These are phyloP conservation scores for Debaryomycetaceae sp. DNA, from an alignment of 1,139 yeast genomes.

Conservation along the genomic window DNA sequence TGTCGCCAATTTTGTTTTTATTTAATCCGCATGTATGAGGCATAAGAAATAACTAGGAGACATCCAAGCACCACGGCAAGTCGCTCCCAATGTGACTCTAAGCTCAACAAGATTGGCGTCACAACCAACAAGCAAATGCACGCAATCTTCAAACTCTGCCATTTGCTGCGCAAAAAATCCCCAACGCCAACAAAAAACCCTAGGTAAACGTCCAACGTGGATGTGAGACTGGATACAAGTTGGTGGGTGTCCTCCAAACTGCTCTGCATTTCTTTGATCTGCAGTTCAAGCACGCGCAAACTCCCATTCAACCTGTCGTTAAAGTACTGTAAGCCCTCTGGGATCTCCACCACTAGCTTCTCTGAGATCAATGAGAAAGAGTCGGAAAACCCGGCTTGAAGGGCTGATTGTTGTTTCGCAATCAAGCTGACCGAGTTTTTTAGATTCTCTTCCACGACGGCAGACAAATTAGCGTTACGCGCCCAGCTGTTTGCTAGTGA, in stretches of 20 bases:
- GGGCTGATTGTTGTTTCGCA: background rate
- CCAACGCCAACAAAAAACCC: background rate
- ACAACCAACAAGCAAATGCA: too few relatives aligned
- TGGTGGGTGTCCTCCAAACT: slow-evolving; percentile 3
- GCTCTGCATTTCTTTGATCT: background rate
- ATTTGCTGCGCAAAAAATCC: slow-evolving; percentile 1
- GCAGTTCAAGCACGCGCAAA: background rate
- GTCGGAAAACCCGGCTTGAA: slow-evolving; percentile 2
- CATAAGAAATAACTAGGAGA: too few relatives aligned
- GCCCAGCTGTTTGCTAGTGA: background rate
- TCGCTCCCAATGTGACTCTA: too few relatives aligned
- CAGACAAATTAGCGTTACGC: background rate
- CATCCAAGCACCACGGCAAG: too few relatives aligned
- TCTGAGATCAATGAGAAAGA: slow-evolving; percentile 5
- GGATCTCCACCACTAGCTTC: slow-evolving; percentile 1
- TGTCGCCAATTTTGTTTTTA: slow-evolving; percentile 21
- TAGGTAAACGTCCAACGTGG: slow-evolving; percentile 3
- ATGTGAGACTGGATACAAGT: slow-evolving; percentile 1
- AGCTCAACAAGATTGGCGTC: too few relatives aligned
- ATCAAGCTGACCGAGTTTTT: background rate
- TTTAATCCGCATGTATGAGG: too few relatives aligned
- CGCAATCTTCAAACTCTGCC: too few relatives aligned
- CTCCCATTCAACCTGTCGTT: background rate
- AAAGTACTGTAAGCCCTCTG: background rate
- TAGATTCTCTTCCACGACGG: background rate